Evolutionary conservation across 305 asterid genomes (phyloP).

Genomic region (Solanum hybrid): DNA sequence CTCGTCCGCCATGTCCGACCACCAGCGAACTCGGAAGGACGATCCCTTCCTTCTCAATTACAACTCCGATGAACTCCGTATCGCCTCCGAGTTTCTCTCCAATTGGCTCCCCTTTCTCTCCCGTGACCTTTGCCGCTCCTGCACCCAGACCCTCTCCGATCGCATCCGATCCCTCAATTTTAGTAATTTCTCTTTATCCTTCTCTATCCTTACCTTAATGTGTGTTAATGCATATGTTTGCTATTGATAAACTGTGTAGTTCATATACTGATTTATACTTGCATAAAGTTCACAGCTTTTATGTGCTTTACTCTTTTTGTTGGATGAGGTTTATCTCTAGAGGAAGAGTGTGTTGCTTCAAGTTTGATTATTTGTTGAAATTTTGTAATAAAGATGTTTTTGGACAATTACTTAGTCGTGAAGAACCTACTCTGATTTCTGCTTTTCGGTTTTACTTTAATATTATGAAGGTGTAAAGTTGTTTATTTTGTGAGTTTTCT

Average conservation of each 20-base stretch:
- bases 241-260: not conserved
- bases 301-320: not conserved
- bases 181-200: conserved; percentile 15
- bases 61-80: conserved; percentile 43
- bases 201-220: not conserved
- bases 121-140: conserved; percentile 63
- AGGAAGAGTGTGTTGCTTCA: not conserved
- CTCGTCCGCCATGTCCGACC: conserved; percentile 21
- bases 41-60: conserved; percentile 52
- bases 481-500: conserved; percentile 4
- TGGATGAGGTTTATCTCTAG: not conserved
- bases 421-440: not conserved
- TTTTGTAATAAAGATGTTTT: not conserved
- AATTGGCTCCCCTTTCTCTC: conserved; percentile 82
- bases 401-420: not conserved
- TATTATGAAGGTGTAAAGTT: not conserved
- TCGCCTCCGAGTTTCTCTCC: conserved; percentile 74
- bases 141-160: conserved; percentile 49
- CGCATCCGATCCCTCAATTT: conserved; percentile 63
- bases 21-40: conserved; percentile 8
- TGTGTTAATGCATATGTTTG: not conserved
- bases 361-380: not conserved
- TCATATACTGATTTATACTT: not conserved
- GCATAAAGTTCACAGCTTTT: not conserved
- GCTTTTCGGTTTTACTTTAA: not conserved